Percentiles rank a stretch among this genome's conserved stretches.
phyloP scores from a whole-genome alignment of 441 rosid genomes.

The Gossypium trilobum region DNA sequence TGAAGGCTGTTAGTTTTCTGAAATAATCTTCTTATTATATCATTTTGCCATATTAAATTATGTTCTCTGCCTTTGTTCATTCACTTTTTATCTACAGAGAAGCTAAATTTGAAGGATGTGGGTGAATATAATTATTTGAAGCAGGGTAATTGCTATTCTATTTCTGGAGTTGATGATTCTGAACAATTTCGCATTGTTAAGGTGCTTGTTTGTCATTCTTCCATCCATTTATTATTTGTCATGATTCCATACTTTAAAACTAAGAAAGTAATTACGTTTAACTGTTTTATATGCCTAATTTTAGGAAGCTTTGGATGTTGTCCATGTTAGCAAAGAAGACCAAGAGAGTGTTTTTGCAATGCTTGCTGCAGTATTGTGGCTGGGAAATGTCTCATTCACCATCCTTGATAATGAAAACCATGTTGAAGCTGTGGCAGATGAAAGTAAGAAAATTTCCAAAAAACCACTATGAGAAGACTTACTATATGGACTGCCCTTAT shows the following conservation, averaged over 20 bases:
- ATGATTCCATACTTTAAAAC: not conserved
- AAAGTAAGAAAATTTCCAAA: slow-evolving; percentile 46
- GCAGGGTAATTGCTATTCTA: slow-evolving; percentile 76
- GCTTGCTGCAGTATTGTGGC: slow-evolving; percentile 93
- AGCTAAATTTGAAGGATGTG: slow-evolving; percentile 66
- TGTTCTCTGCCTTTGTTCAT: slow-evolving; percentile 15
- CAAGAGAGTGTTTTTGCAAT: slow-evolving; percentile 89
- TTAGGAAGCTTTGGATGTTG: slow-evolving; percentile 92
- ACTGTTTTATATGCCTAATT: slow-evolving; percentile 17
- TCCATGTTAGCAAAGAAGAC: slow-evolving; percentile 89
- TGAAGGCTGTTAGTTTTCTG: not conserved
- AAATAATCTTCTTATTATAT: not conserved
- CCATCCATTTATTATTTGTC: not conserved
- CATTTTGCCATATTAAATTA: not conserved
- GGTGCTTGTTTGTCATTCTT: slow-evolving; percentile 31
- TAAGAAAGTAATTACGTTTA: not conserved
- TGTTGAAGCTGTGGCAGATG: slow-evolving; percentile 73
- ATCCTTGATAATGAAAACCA: slow-evolving; percentile 86
- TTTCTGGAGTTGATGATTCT: slow-evolving; percentile 76
- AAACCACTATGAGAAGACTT: slow-evolving; percentile 6
- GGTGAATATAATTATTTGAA: slow-evolving; percentile 71
- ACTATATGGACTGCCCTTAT: not conserved
- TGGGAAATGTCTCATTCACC: slow-evolving; percentile 76
- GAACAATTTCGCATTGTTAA: slow-evolving; percentile 55
- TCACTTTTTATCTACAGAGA: slow-evolving; percentile 44